phyloP scores from a whole-genome alignment of 1,284 basidiomycete genomes.

The Marasmius fiardii region DNA sequence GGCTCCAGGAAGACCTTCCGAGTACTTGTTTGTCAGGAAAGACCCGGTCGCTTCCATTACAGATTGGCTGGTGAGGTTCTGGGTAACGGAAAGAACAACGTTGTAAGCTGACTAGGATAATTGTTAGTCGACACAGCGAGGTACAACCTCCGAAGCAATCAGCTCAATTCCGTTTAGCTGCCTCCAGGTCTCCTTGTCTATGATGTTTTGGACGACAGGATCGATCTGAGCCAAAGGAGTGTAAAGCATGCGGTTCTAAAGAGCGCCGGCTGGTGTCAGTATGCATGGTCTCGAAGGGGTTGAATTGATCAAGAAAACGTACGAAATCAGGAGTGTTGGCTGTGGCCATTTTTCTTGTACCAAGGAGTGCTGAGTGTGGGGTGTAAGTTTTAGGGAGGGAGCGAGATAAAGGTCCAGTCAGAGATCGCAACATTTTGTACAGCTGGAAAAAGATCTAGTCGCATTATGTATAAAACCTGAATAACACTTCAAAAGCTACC shows the following conservation, averaged over 20 bases:
- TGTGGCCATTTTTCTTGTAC: slow-evolving; percentile 54
- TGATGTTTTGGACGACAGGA: slow-evolving; percentile 94
- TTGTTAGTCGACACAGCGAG: slow-evolving; percentile 6
- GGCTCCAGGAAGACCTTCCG: slow-evolving; percentile 91
- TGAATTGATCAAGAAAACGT: too few relatives aligned
- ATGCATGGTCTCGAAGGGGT: not conserved
- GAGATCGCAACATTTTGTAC: slow-evolving; percentile 13
- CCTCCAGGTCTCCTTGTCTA: slow-evolving; percentile 99
- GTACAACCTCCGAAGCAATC: slow-evolving; percentile 86
- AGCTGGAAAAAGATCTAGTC: slow-evolving; percentile 11
- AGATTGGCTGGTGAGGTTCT: slow-evolving; percentile 93
- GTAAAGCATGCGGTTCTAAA: slow-evolving; percentile 91
- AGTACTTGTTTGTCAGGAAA: slow-evolving; percentile 99
- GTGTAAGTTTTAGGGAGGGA: slow-evolving; percentile 13
- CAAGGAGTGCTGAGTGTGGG: slow-evolving; percentile 21
- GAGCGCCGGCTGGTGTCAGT: slow-evolving; percentile 3
- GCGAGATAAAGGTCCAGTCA: slow-evolving; percentile 16
- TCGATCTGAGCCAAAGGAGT: slow-evolving; percentile 85
- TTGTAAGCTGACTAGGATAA: slow-evolving; percentile 7
- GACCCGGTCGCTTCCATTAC: slow-evolving; percentile 99
- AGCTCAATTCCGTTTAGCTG: slow-evolving; percentile 98
- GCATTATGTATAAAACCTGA: too few relatives aligned
- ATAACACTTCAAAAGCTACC: too few relatives aligned
- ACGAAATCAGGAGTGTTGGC: slow-evolving; percentile 59
- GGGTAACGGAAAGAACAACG: slow-evolving; percentile 13